Conservation (phyloP, 352 stramenopile species). For the Phytopythium ostracodes region DNA sequence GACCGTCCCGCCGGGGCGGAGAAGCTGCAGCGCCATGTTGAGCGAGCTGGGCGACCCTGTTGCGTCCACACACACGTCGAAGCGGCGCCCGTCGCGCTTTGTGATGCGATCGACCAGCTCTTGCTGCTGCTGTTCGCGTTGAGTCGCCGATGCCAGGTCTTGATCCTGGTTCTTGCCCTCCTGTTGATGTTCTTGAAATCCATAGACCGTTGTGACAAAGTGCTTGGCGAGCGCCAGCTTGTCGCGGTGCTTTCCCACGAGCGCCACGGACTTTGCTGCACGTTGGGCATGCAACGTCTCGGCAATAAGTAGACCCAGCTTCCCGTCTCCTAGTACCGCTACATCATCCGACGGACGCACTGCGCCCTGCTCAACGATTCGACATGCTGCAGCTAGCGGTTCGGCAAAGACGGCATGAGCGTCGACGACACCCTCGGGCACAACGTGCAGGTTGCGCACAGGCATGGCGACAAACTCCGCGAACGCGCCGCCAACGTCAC, state of each 20-base stretch:
- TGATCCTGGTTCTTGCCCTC: background rate
- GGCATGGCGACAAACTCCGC: slow-evolving; percentile 83
- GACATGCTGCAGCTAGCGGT: slow-evolving; percentile 82
- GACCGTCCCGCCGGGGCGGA: slow-evolving; percentile 28
- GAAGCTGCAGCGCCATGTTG: slow-evolving; percentile 33
- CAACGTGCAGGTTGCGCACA: slow-evolving; percentile 75
- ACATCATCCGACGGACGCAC: slow-evolving; percentile 53
- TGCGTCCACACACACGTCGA: slow-evolving; percentile 69
- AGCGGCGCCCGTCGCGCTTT: slow-evolving; percentile 17
- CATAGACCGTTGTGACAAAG: slow-evolving; percentile 32
- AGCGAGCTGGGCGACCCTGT: slow-evolving; percentile 47
- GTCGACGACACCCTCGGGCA: slow-evolving; percentile 63
- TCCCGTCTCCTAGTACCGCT: slow-evolving; percentile 85
- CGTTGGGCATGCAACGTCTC: slow-evolving; percentile 59
- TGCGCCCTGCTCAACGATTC: slow-evolving; percentile 82
- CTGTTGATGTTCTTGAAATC: slow-evolving; percentile 10
- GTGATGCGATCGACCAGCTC: slow-evolving; percentile 18
- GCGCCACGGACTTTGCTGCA: slow-evolving; percentile 27
- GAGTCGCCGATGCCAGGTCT: background rate
- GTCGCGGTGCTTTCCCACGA: slow-evolving; percentile 57
- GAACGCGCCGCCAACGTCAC: slow-evolving; percentile 55
- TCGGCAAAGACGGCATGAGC: slow-evolving; percentile 81
- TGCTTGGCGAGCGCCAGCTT: slow-evolving; percentile 53
- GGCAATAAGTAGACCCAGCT: slow-evolving; percentile 83
- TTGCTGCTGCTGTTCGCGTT: slow-evolving; percentile 14